phyloP scores from a whole-genome alignment of 768 basidiomycete species.

The Boletus barrowsii region DNA sequence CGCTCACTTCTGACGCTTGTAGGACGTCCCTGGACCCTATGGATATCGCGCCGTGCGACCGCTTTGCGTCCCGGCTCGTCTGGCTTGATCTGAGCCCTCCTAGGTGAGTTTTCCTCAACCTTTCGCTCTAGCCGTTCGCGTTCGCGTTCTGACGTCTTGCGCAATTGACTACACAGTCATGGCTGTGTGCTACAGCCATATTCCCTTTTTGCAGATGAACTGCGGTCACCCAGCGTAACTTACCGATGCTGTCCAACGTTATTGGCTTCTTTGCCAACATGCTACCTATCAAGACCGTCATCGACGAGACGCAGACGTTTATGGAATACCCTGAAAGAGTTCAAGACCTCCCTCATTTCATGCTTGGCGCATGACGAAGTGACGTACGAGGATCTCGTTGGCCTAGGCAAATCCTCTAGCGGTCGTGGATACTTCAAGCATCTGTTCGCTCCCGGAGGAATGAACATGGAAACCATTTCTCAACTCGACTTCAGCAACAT shows the following conservation, averaged over 20 bases:
- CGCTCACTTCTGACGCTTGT: no score
- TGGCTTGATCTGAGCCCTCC: no score
- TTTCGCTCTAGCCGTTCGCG: no score
- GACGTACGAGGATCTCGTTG: slow-evolving; percentile 31
- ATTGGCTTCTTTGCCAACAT: slow-evolving; percentile 33
- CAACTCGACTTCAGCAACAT: slow-evolving; percentile 19
- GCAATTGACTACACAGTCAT: no score
- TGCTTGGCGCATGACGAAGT: slow-evolving; percentile 27
- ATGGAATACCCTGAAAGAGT: slow-evolving; percentile 20
- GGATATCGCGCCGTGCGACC: no score
- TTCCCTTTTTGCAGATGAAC: no score
- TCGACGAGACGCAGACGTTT: slow-evolving; percentile 26
- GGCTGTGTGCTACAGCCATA: no score
- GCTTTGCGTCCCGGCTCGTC: no score
- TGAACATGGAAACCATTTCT: slow-evolving; percentile 26
- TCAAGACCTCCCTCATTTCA: slow-evolving; percentile 22
- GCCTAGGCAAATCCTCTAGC: slow-evolving; percentile 22
- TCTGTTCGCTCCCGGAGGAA: slow-evolving; percentile 29
- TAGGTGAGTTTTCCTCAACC: no score
- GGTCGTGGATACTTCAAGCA: slow-evolving; percentile 32
- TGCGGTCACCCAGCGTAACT: slow-evolving; percentile 30
- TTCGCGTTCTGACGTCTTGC: no score
- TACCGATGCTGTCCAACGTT: slow-evolving; percentile 25
- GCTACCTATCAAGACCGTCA: slow-evolving; percentile 27
- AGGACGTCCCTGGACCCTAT: no score